A percentile compares a stretch with the other conserved stretches of the same genome.
Evolutionary conservation across 2,329 filamentous ascomycete species (phyloP).

Genomic region (Didymella pomorum): DNA sequence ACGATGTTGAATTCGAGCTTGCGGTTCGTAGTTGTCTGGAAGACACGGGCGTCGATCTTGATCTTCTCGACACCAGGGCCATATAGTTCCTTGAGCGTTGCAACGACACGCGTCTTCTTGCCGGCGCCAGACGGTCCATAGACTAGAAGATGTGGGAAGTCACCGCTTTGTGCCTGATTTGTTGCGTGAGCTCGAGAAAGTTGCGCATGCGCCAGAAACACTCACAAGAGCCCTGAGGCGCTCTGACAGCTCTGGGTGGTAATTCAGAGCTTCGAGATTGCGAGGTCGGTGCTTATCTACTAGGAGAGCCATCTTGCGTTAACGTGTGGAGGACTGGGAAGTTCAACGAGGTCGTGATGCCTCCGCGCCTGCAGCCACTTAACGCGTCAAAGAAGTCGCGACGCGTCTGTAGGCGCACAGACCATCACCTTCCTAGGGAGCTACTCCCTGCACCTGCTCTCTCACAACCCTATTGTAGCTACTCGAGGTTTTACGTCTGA

Average conservation of each 20-base stretch:
- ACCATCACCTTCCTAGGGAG: not conserved
- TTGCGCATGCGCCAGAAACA: constrained; percentile 1
- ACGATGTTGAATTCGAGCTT: constrained; percentile 99
- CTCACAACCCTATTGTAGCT: not conserved
- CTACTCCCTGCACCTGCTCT: not conserved
- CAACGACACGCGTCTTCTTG: constrained; percentile 96
- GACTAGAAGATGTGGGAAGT: constrained; percentile 96
- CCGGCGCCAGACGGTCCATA: constrained; percentile 96
- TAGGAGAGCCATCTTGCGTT: constrained; percentile 65
- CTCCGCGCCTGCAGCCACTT: constrained; percentile 33
- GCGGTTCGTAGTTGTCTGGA: constrained; percentile 93
- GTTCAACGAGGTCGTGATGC: constrained; percentile 21
- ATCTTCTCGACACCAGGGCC: constrained; percentile 99
- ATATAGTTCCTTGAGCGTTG: constrained; percentile 93
- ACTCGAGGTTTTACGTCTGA: too few species aligned
- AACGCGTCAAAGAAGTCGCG: constrained; percentile 34
- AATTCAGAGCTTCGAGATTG: constrained; percentile 79
- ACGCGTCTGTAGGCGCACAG: constrained; percentile 41
- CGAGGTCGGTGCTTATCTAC: constrained; percentile 74
- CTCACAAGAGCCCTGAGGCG: constrained; percentile 84
- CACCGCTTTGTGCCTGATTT: constrained; percentile 86
- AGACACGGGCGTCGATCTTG: constrained; percentile 97
- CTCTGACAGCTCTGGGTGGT: constrained; percentile 87
- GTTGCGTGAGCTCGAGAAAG: not conserved
- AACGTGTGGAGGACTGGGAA: constrained; percentile 10